Evolutionary conservation across 2,329 filamentous ascomycete species (phyloP), one percentile per base, ranked within the genome.

Genomic region (Exophiala sp.): DNA sequence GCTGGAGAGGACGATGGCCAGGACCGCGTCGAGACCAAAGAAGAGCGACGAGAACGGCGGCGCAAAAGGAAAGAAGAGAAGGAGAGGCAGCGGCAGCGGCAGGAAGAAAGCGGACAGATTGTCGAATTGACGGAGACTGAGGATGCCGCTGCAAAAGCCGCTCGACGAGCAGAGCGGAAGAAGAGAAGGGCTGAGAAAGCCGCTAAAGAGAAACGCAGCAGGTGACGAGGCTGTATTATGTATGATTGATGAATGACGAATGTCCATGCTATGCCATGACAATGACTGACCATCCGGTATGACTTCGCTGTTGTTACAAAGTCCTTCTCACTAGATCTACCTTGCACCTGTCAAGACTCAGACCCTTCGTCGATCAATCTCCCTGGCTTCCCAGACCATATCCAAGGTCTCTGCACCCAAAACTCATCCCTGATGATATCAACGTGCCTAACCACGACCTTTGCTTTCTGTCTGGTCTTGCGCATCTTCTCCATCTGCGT

Each of bases 391-490:
- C 57, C 57, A 24, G 50, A 53, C 9, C 42, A 38, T 52, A 94
- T 78, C 89, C 91, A 97, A 1, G 91, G 91, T 66, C 91, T 79
- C 64, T 79, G 80, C 60, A 89, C 80, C 94, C 94, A 99, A 68
- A 99, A 99, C 3, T 89, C 88, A 70, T 97, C 89, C 65, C 88
- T 91, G 72, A 99, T 97, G 65, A 99, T 88, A 72, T 99, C 94
- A 55, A 94, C 73, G 75, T 97, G 91, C 66, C 91, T 86, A 35
- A 95, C 79, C 34, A 89, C 82, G 42, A 99, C 85, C 47, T 80
- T 80, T 1, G 91, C 91, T 70, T 96, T 96, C 55, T 82, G 79
- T 50, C 87, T 81, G 59, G 84, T 80, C 75, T 96, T 97, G 67
- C 79, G 86, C 59, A 95, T 85, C 64, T 88, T 95, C 54, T 96